Percentiles rank a stretch among this genome's conserved stretches.
These are phyloP conservation scores for Phalaenopsis hybrid DNA, from an alignment of 116 monocot genomes.

Conservation along the genomic window DNA sequence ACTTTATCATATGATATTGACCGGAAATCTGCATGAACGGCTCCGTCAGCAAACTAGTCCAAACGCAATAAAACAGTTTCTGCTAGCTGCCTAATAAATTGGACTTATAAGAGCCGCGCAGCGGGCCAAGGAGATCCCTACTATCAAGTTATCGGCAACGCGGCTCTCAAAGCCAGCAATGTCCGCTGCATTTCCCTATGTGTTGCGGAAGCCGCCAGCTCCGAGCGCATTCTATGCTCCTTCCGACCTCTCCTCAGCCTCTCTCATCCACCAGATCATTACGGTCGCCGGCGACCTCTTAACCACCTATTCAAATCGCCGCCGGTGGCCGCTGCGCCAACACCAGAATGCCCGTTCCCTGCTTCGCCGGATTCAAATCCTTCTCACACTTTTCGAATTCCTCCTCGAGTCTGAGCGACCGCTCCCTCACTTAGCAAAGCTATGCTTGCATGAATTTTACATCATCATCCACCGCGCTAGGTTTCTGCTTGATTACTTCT, in stretches of 20 bases:
- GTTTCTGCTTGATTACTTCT: constrained; percentile 24
- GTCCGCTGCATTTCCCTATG: not conserved
- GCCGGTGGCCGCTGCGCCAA: not conserved
- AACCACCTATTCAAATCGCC: constrained; percentile 6
- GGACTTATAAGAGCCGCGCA: no score
- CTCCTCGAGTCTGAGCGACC: constrained; percentile 9
- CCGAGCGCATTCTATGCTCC: constrained; percentile 42
- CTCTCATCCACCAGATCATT: constrained; percentile 35
- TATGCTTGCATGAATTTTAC: constrained; percentile 36
- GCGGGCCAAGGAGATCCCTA: no score
- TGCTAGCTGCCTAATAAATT: no score
- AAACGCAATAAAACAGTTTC: no score
- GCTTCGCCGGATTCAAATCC: constrained; percentile 13
- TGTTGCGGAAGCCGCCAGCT: constrained; percentile 21
- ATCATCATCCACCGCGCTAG: constrained; percentile 26
- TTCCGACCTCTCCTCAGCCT: constrained; percentile 19
- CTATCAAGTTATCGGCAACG: no score
- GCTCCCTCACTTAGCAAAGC: constrained; percentile 11
- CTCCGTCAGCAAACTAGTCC: no score
- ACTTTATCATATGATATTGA: no score
- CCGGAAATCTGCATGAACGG: no score
- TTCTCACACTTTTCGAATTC: constrained; percentile 17
- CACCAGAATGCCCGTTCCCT: constrained; percentile 15
- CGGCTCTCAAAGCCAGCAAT: not conserved
- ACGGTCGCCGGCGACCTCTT: constrained; percentile 21